A percentile compares a stretch with the other conserved stretches of the same genome.
phyloP scores from a whole-genome alignment of 192 early-diverging fungal species.

The Backusella westeae region DNA sequence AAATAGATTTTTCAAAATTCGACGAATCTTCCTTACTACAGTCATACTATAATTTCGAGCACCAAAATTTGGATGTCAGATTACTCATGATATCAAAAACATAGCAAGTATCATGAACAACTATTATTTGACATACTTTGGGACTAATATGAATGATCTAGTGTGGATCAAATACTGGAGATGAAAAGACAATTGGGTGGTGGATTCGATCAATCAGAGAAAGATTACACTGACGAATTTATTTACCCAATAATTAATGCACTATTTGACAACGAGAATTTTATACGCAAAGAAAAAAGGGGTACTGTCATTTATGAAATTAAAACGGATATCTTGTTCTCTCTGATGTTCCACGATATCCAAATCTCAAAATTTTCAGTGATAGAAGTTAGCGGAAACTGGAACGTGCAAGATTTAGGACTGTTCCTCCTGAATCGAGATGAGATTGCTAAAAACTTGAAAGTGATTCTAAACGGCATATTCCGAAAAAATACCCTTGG shows the following conservation, averaged over 20 bases:
- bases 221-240: neutral
- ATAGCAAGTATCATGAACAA: neutral
- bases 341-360: neutral
- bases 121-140: neutral
- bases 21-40: neutral
- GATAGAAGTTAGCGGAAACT: neutral
- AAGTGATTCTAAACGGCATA: neutral
- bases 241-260: neutral
- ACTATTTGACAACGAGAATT: neutral
- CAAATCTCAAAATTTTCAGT: neutral
- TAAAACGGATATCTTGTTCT: neutral
- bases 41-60: neutral
- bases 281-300: neutral
- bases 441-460: neutral
- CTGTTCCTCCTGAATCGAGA: neutral
- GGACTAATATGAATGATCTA: neutral
- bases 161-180: neutral
- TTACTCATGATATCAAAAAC: neutral
- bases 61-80: neutral
- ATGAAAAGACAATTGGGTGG: too few relatives aligned
- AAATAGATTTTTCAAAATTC: neutral
- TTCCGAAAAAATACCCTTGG: neutral
- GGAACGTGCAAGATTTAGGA: neutral
- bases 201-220: neutral
- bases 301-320: neutral